Evolutionary conservation across 805 yeast genomes (phyloP).

Genomic region (Candida hungchunana): DNA sequence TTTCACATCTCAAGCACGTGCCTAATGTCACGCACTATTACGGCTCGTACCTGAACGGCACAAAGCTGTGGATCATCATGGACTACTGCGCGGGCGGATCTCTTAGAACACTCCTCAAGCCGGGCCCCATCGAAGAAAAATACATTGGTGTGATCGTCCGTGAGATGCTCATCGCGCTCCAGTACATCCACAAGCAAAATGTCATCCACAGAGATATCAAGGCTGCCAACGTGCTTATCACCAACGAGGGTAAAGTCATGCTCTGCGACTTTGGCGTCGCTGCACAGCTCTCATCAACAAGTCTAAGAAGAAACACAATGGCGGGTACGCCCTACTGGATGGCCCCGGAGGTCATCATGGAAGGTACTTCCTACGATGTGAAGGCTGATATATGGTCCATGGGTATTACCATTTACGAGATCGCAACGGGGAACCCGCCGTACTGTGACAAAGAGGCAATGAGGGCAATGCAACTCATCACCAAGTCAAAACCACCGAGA

Average conservation of each 20-base stretch:
- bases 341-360: conserved; percentile 98
- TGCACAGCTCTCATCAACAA: conserved; percentile 76
- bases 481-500: conserved; percentile 91
- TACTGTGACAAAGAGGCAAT: conserved; percentile 92
- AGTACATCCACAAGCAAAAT: conserved; percentile 79
- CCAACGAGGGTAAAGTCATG: conserved; percentile 85
- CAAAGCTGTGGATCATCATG: conserved; percentile 97
- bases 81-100: conserved; percentile 98
- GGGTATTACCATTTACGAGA: conserved; percentile 91
- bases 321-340: conserved; percentile 98
- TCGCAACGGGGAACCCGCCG: conserved; percentile 97
- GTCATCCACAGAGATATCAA: conserved; percentile 95
- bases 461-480: conserved; percentile 91
- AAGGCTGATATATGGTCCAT: conserved; percentile 97
- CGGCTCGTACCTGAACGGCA: conserved; percentile 81
- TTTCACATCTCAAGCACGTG: conserved; percentile 73
- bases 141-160: conserved; percentile 80
- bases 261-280: conserved; percentile 99
- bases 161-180: conserved; percentile 74
- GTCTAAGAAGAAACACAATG: conserved; percentile 83
- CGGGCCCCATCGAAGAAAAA: conserved; percentile 85
- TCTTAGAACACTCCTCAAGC: conserved; percentile 61
- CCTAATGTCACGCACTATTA: conserved; percentile 93
- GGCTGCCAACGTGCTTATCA: conserved; percentile 90
- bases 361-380: conserved; percentile 80